phyloP scores from a whole-genome alignment of 164 flowering plant species.

The Taxillus chinensis region DNA sequence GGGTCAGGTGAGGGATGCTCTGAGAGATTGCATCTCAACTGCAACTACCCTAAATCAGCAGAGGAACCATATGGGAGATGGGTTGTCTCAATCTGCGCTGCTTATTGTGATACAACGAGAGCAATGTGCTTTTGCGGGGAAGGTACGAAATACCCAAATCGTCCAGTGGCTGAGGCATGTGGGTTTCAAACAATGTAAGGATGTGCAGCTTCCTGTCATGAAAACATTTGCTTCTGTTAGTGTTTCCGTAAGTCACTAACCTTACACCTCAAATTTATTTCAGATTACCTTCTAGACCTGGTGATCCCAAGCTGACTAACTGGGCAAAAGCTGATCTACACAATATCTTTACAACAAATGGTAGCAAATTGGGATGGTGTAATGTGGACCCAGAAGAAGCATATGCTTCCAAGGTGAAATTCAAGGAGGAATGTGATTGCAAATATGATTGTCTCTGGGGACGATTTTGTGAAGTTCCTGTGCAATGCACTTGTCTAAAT shows the following conservation, averaged over 20 bases:
- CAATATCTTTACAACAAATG: slow-evolving; percentile 62
- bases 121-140: slow-evolving; percentile 99
- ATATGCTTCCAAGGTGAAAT: slow-evolving; percentile 45
- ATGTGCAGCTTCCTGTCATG: slow-evolving; percentile 3
- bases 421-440: slow-evolving; percentile 91
- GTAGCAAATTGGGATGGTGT: slow-evolving; percentile 84
- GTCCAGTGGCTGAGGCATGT: slow-evolving; percentile 91
- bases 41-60: slow-evolving; percentile 59
- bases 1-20: slow-evolving; percentile 74
- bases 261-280: slow-evolving; percentile 12
- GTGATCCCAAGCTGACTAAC: slow-evolving; percentile 42
- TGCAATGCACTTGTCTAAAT: slow-evolving; percentile 60
- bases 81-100: slow-evolving; percentile 91
- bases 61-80: slow-evolving; percentile 76
- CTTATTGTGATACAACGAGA: slow-evolving; percentile 79
- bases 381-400: slow-evolving; percentile 86
- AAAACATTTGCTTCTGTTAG: neutral
- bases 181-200: slow-evolving; percentile 77
- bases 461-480: slow-evolving; percentile 77
- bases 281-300: slow-evolving; percentile 61
- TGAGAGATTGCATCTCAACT: slow-evolving; percentile 46
- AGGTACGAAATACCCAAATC: slow-evolving; percentile 92
- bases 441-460: slow-evolving; percentile 86
- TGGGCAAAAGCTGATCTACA: slow-evolving; percentile 72
- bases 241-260: slow-evolving; percentile 3